Evolutionary conservation across 2,329 filamentous ascomycete genomes (phyloP).

Genomic region (Lasiodiplodia theobromae): DNA sequence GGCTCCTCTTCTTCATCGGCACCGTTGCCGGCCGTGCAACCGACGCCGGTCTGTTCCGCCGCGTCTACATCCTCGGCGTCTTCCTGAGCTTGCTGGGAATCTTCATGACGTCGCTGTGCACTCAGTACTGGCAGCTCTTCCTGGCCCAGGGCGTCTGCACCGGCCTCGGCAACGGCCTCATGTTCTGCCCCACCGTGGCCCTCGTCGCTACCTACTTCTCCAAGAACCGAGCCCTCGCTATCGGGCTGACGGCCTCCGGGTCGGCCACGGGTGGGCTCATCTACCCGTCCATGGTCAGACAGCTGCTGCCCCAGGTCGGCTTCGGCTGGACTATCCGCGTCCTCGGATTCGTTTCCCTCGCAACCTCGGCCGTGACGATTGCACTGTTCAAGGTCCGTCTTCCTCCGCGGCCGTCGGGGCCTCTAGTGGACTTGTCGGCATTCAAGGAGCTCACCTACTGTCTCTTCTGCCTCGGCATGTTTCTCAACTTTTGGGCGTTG

Average conservation of each 20-base stretch:
- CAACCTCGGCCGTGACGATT: slow-evolving; percentile 45
- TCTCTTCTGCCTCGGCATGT: slow-evolving; percentile 31
- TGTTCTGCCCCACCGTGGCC: slow-evolving; percentile 43
- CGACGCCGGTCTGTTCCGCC: slow-evolving; percentile 60
- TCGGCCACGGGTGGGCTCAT: slow-evolving; percentile 68
- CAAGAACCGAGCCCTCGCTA: slow-evolving; percentile 64
- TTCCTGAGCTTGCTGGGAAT: slow-evolving; percentile 55
- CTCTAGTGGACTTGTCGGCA: slow-evolving; percentile 33
- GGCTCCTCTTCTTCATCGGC: slow-evolving; percentile 59
- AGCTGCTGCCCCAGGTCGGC: slow-evolving; percentile 65
- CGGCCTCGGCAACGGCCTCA: slow-evolving; percentile 45
- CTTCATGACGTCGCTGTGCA: slow-evolving; percentile 59
- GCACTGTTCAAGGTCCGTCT: slow-evolving; percentile 50
- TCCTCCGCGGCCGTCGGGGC: slow-evolving; percentile 52
- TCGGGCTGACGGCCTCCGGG: slow-evolving; percentile 67
- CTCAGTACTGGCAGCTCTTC: slow-evolving; percentile 57
- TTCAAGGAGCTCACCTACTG: slow-evolving; percentile 31
- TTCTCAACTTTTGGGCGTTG: slow-evolving; percentile 31
- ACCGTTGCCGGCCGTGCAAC: slow-evolving; percentile 60
- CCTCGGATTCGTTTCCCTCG: slow-evolving; percentile 66
- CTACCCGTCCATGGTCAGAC: slow-evolving; percentile 63
- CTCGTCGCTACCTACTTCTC: slow-evolving; percentile 63
- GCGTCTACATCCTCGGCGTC: slow-evolving; percentile 52
- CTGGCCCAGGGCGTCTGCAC: slow-evolving; percentile 45
- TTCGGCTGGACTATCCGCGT: slow-evolving; percentile 71